These are phyloP conservation scores for Talaromyces sp. DNA, from an alignment of 2,329 filamentous ascomycete species.

Conservation along the genomic window DNA sequence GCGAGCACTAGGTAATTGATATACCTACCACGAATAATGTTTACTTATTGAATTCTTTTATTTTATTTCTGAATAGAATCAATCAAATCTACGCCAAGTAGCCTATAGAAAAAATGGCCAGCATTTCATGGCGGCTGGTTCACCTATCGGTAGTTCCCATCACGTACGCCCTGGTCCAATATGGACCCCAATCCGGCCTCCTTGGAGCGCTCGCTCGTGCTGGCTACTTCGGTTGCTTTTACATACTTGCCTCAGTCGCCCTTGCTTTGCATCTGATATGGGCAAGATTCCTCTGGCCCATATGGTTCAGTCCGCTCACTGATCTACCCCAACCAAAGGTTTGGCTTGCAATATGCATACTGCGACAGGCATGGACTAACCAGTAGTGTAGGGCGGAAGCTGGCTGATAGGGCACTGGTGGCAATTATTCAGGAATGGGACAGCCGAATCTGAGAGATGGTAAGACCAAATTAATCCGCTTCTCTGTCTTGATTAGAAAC, in stretches of 20 bases:
- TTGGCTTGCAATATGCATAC: neutral
- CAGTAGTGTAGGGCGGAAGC: neutral
- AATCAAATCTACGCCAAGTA: neutral
- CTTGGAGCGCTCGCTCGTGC: neutral
- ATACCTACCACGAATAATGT: neutral
- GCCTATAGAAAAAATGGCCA: neutral
- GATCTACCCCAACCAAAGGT: constrained; percentile 4
- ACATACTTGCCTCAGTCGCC: neutral
- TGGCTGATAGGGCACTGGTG: constrained; percentile 6
- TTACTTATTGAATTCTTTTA: neutral
- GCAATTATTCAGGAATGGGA: constrained; percentile 3
- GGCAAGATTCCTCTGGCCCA: constrained; percentile 7
- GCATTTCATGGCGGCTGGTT: neutral
- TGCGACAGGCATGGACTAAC: neutral
- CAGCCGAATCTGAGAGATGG: constrained; percentile 2
- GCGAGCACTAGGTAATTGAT: neutral
- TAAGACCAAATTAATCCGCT: neutral
- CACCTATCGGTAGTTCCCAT: neutral
- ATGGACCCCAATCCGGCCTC: neutral
- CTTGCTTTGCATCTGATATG: constrained; percentile 3
- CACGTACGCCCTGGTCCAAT: constrained; percentile 1
- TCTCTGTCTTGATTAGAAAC: neutral
- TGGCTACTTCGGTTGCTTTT: neutral
- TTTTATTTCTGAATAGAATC: neutral
- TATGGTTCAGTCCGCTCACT: constrained; percentile 5